Evolutionary conservation across 352 stramenopile genomes (phyloP), one percentile per base, ranked within the genome.

Genomic region (Chrysophaeum taylorii): DNA sequence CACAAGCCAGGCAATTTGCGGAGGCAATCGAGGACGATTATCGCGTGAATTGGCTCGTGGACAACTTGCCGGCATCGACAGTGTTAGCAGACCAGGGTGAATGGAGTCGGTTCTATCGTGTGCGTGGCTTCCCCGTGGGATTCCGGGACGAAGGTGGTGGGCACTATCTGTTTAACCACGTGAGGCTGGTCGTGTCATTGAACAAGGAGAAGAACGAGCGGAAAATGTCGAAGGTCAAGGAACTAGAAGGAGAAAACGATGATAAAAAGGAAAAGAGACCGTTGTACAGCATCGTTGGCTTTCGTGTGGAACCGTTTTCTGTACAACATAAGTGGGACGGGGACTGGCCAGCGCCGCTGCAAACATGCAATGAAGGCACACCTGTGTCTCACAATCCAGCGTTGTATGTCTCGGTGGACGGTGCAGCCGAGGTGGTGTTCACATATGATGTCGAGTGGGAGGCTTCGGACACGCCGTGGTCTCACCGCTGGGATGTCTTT

Each of bases 401-500:
- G 54, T 48, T n/a, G 54, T 70, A 36, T n/a, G 76, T 41, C 69
- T 81, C 48, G 41, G 71, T 97, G 76, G 37, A 81, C 84, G 33
- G 90, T 12, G 5, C 50, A 5, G 27, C 15, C 5, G 67, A 52
- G 38, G 81, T 91, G 33, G 72, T 93, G 50, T 96, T 84, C 76
- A 99, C 94, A 35, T 99, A 99, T 85, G 96, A 96, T 76, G 88
- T 99, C 50, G 82, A 96, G 52, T 99, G 95, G 96, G 80, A 88
- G 62, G 85, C 96, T 77, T 96, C 92, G 69, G 83, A 96, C 36
- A 89, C 92, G 67, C 88, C 91, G 73, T 99, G 96, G 96, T 90
- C 93, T 37, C 97, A 92, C 27, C 90, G 96, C 37, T 99, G 95
- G 94, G 96, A 99, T 83, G 89, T 98, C 29, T 99, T 98, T 85